These are phyloP conservation scores for Picocystis salinarum DNA, from an alignment of 139 green algal species.

Conservation along the genomic window DNA sequence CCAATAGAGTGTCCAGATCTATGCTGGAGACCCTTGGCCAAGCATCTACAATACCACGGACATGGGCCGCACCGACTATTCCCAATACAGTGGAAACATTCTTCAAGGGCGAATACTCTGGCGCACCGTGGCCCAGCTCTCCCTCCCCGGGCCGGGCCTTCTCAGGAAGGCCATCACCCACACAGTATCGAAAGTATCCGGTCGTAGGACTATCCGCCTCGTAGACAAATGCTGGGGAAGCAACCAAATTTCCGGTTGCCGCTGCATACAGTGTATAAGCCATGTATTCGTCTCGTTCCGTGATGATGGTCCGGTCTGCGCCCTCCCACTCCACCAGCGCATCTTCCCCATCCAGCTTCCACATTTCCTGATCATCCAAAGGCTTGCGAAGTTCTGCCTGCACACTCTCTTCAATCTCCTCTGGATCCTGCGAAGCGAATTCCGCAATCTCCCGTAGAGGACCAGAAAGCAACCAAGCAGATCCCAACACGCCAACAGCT, in stretches of 20 bases:
- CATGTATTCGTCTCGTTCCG: constrained; percentile 65
- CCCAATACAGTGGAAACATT: not conserved
- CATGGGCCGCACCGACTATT: not conserved
- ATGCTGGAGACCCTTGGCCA: not conserved
- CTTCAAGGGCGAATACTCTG: not conserved
- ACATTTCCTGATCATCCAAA: constrained; percentile 4
- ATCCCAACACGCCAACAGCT: constrained; percentile 5
- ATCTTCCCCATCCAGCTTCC: constrained; percentile 65
- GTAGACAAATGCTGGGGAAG: too few relatives aligned
- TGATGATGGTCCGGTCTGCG: constrained; percentile 41
- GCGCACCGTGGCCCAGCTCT: too few relatives aligned
- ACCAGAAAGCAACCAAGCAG: not conserved
- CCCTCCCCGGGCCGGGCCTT: too few relatives aligned
- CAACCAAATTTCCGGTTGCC: constrained; percentile 18
- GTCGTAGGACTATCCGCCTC: too few relatives aligned
- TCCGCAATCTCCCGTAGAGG: not conserved
- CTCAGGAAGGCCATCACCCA: too few relatives aligned
- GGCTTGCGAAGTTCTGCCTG: not conserved
- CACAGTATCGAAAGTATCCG: too few relatives aligned
- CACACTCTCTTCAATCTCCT: constrained; percentile 45
- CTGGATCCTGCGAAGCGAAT: constrained; percentile 13
- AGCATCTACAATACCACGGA: not conserved
- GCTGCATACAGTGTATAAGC: constrained; percentile 30
- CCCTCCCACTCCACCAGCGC: constrained; percentile 66
- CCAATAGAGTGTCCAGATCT: too few relatives aligned